phyloP scores from a whole-genome alignment of 768 basidiomycete species.

The Phlegmacium glaucopus region DNA sequence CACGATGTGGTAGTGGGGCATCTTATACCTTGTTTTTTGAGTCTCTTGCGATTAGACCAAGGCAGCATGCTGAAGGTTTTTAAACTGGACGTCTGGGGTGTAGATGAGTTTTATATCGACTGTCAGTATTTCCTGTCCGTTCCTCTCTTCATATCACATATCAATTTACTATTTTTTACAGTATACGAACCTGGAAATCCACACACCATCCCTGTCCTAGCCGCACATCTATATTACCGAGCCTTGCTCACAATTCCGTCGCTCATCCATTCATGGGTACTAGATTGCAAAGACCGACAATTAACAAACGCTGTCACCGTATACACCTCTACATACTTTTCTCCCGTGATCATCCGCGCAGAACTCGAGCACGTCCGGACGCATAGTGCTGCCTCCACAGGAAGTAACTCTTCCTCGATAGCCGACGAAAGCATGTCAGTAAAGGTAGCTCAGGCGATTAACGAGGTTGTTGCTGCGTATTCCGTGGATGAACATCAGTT shows the following conservation, averaged over 20 bases:
- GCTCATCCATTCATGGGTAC: constrained; percentile 81
- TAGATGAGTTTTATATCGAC: constrained; percentile 80
- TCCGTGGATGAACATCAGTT: constrained; percentile 90
- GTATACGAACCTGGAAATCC: constrained; percentile 54
- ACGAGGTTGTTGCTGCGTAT: constrained; percentile 84
- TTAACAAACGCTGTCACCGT: constrained; percentile 70
- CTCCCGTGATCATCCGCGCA: constrained; percentile 79
- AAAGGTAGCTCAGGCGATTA: constrained; percentile 67
- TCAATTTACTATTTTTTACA: constrained; percentile 21
- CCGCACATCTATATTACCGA: constrained; percentile 88
- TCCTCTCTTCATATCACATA: not conserved
- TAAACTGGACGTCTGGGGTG: constrained; percentile 81
- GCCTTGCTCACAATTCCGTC: constrained; percentile 82
- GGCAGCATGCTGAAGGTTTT: constrained; percentile 61
- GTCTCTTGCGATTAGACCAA: constrained; percentile 58
- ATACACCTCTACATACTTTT: constrained; percentile 84
- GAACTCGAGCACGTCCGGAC: constrained; percentile 76
- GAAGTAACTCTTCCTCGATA: constrained; percentile 44
- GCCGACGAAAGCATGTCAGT: constrained; percentile 76
- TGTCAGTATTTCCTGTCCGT: constrained; percentile 39
- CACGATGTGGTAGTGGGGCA: constrained; percentile 55
- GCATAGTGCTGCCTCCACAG: constrained; percentile 28
- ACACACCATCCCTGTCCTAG: constrained; percentile 59
- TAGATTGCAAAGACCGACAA: constrained; percentile 86
- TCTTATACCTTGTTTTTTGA: constrained; percentile 73